Percentiles rank a stretch among this genome's conserved stretches.
Conservation (phyloP, 495 filamentous ascomycete species). For the Aspergillus homomorphus region DNA sequence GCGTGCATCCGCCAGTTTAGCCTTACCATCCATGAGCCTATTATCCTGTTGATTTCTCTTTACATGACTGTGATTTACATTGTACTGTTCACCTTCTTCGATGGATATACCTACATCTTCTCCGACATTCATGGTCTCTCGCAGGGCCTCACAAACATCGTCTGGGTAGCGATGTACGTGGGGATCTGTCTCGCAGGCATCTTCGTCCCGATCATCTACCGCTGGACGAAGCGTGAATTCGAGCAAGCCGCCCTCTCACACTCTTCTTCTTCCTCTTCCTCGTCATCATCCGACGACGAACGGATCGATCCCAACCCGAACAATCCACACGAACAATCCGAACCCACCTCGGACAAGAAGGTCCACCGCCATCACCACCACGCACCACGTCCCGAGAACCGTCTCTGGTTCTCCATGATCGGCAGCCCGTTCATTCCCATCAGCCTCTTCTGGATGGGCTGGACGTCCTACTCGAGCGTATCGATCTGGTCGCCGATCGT, state of each 20-base stretch:
- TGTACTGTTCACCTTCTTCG: conserved; percentile 64
- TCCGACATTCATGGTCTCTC: conserved; percentile 52
- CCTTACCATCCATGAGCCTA: conserved; percentile 43
- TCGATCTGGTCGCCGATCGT: conserved; percentile 53
- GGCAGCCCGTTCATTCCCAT: conserved; percentile 53
- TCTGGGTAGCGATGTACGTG: conserved; percentile 56
- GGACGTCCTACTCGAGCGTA: conserved; percentile 48
- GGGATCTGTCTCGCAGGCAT: conserved; percentile 48
- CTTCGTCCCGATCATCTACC: conserved; percentile 53
- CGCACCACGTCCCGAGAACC: conserved; percentile 10
- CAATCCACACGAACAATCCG: neutral
- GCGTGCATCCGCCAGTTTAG: conserved; percentile 45
- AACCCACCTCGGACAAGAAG: neutral
- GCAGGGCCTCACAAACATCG: conserved; percentile 53
- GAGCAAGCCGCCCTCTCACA: neutral
- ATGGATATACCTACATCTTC: conserved; percentile 66
- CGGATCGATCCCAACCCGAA: neutral
- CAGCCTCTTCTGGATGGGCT: conserved; percentile 61
- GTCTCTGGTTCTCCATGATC: conserved; percentile 51
- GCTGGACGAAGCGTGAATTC: conserved; percentile 50
- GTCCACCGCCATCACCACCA: conserved; percentile 5
- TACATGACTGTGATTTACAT: conserved; percentile 65
- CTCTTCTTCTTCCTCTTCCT: neutral
- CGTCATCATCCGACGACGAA: neutral
- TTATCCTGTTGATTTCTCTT: conserved; percentile 52